Base-by-base conservation (phyloP, 805 yeast genomes). In the Cyberlindnera mycetangii region DNA sequence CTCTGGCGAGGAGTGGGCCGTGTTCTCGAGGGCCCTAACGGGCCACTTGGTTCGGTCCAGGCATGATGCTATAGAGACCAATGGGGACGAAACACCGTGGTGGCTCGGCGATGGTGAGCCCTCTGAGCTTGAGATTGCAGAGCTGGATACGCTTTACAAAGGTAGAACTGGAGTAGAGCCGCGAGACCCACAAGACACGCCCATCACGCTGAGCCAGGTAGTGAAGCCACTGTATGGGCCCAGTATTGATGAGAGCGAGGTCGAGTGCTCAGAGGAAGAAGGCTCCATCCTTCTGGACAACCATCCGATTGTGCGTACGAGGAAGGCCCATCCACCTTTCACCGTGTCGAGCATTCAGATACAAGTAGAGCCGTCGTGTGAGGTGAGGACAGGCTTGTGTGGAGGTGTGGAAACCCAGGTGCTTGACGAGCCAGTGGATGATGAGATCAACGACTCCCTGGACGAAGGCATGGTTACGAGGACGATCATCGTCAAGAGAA, bases 81-180 rank as follows among this genome's bases (percentile, higher is more conserved):
- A 18, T 17, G 14, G 21, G 8, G 20, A 28, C 16, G 37, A 39
- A 3, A 22, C 17, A 7, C 5, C 5, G 7, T 43, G 47, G 47
- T 43, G 47, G 47, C 30, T 43, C 39, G 47, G 47, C 11, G 21
- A 38, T 19, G 47, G 31, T 22, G 39, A 37, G 11, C 47, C 47
- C 6, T 42, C 46, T 7, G 42, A 22, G 20, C 25, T 43, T 5
- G 15, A 16, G 4, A 28, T 25, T n/a, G 37, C 39, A 4, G 42
- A 43, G 14, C 5, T 20, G 22, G 35, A 18, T 4, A 10, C 21
- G 17, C 34, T 42, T 2, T 42, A 42, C 25, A 24, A 28, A 7
- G 22, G 18, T 7, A n/a, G 22, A 6, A n/a, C n/a, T n/a, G n/a
- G n/a, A n/a, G n/a, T n/a, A n/a, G n/a, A n/a, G n/a, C n/a, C n/a